phyloP scores from a whole-genome alignment of 2,329 filamentous ascomycete species.

The Fusarium clavum region DNA sequence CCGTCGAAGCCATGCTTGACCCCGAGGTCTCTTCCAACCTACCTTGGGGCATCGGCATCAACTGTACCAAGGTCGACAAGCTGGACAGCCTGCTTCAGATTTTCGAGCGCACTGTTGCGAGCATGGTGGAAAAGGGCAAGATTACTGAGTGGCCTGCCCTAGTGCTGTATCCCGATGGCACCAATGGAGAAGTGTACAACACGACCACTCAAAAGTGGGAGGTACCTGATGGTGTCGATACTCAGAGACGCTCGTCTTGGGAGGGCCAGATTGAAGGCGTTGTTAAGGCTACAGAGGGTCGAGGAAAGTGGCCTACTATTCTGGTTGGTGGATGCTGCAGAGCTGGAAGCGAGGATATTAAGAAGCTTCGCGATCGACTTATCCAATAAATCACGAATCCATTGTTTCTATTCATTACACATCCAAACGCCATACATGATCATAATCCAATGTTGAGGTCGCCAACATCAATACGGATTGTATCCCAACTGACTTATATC shows the following conservation, averaged over 20 bases:
- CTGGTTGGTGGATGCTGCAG: constrained; percentile 67
- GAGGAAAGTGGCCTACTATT: constrained; percentile 58
- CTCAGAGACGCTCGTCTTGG: constrained; percentile 54
- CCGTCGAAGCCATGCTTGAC: constrained; percentile 55
- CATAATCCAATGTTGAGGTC: background rate
- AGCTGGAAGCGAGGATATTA: constrained; percentile 54
- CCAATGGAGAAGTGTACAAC: constrained; percentile 75
- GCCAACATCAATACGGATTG: background rate
- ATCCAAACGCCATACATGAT: background rate
- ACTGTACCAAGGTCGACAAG: constrained; percentile 75
- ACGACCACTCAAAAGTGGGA: constrained; percentile 72
- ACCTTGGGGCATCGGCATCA: constrained; percentile 75
- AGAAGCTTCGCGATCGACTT: constrained; percentile 45
- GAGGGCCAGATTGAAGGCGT: constrained; percentile 58
- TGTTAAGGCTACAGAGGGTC: constrained; percentile 52
- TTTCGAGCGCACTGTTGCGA: constrained; percentile 62
- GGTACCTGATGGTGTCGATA: constrained; percentile 47
- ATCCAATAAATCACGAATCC: constrained; percentile 7
- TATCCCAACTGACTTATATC: constrained; percentile 59
- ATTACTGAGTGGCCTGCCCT: constrained; percentile 62
- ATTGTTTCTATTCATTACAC: background rate
- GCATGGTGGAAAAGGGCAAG: constrained; percentile 51
- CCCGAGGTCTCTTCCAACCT: constrained; percentile 35
- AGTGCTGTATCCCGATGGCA: constrained; percentile 76
- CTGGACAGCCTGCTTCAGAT: constrained; percentile 65